Evolutionary conservation across 345 rosid species (phyloP), one percentile per base, ranked within the genome.

Genomic region (Pseudoturritis turrita): DNA sequence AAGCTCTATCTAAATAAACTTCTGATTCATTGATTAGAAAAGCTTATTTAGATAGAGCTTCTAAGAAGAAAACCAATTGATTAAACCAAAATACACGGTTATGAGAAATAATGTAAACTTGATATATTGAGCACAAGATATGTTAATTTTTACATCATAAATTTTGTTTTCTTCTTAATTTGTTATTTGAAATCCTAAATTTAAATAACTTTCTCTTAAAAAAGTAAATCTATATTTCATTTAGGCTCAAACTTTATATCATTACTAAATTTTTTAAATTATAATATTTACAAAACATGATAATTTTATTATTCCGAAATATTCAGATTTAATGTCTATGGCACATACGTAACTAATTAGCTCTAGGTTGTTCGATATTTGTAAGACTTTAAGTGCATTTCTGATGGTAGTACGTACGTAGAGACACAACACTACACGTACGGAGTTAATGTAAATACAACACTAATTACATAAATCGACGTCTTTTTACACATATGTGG

Each of bases 401-500:
- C 41, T 71, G 5, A 60, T 60, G 2, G 21, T 59, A 13, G 62
- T 39, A 39, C 4, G 17, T 26, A 36, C 6, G 36, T 22, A 40
- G 58, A 14, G 22, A 50, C 35, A 49, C 49, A 28, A 10, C 10
- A 31, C 29, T 9, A 41, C 28, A 21, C 5, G 8, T 2, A 23
- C 5, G 8, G 1, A 12, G 13, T 45, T 63, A 25, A 22, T 13
- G 18, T n/a, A 23, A 18, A 25, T 45, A 64, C 11, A 46, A 46
- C 26, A 46, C 10, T 46, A 54, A 13, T 19, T 56, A 73, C 66
- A 65, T 25, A 37, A 7, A 10, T 12, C 5, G 36, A 65, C 43
- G 44, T 57, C 18, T 49, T 28, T 22, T 2, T 46, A 73, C 31
- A 64, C 71, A 65, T 65, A 65, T 3, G 22, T 65, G 43, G 65